A percentile compares a stretch with the other conserved stretches of the same genome.
Conservation (phyloP, 73 alveolate species). For the Uronychia binucleata region DNA sequence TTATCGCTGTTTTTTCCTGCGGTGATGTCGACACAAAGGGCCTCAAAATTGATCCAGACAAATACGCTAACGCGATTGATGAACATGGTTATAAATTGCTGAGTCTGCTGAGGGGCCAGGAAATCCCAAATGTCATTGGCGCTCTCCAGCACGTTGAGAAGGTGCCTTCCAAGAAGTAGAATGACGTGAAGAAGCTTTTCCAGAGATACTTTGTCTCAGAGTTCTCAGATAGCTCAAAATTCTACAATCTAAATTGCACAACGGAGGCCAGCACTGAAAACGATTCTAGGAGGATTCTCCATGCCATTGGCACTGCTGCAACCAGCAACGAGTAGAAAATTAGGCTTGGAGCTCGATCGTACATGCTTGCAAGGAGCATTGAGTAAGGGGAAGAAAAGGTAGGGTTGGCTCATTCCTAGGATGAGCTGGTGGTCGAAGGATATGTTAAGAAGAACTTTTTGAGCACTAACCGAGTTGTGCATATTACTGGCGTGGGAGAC, state of each 20-base stretch:
- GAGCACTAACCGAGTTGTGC: constrained; percentile 88
- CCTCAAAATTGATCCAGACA: constrained; percentile 92
- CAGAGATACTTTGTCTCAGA: constrained; percentile 92
- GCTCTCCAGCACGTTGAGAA: constrained; percentile 84
- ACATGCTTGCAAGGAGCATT: constrained; percentile 84
- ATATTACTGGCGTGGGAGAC: constrained; percentile 96
- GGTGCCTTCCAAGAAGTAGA: constrained; percentile 75
- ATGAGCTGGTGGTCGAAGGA: constrained; percentile 84
- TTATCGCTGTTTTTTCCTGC: constrained; percentile 88
- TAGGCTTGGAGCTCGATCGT: constrained; percentile 63
- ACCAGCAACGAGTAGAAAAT: neutral
- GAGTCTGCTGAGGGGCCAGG: constrained; percentile 89
- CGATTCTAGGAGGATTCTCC: constrained; percentile 29
- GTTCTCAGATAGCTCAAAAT: constrained; percentile 79
- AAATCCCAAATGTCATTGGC: constrained; percentile 90
- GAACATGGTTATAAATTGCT: constrained; percentile 91
- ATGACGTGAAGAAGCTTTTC: constrained; percentile 87
- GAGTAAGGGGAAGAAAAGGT: constrained; percentile 48
- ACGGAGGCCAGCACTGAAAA: constrained; percentile 38
- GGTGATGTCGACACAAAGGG: constrained; percentile 78
- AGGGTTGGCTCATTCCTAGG: too few species aligned
- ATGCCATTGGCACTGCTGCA: constrained; percentile 2
- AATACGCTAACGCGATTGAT: constrained; percentile 92
- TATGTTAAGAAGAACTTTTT: constrained; percentile 84
- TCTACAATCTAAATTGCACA: constrained; percentile 54